Evolutionary conservation across 208 protist genomes (phyloP).

Genomic region (Leishmania tropica): DNA sequence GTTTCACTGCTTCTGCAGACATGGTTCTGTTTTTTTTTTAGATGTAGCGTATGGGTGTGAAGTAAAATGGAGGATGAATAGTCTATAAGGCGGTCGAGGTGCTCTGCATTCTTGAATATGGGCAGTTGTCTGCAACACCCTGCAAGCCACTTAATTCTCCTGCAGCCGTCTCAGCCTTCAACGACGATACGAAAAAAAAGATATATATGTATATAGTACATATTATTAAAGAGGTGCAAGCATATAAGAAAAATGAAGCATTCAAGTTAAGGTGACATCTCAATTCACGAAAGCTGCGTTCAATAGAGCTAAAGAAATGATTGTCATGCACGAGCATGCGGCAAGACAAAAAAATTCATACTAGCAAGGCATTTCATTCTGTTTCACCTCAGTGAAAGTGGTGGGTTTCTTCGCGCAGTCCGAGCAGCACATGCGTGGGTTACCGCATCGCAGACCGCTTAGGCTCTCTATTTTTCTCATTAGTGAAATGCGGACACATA

Average conservation of each 20-base stretch:
- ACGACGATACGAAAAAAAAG: neutral
- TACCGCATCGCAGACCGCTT: neutral
- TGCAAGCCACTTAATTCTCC: neutral
- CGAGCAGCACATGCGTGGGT: neutral
- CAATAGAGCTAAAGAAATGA: neutral
- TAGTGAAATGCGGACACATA: neutral
- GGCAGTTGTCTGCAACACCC: neutral
- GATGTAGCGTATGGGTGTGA: neutral
- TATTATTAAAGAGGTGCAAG: neutral
- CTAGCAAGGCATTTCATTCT: neutral
- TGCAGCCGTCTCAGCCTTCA: neutral
- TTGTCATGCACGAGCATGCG: neutral
- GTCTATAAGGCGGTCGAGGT: neutral
- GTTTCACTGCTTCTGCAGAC: conserved; percentile 69
- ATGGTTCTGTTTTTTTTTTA: conserved; percentile 21
- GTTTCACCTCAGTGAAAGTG: too few relatives aligned
- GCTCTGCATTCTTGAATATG: neutral
- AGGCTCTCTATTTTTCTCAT: neutral
- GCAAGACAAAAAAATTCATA: neutral
- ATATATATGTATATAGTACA: neutral
- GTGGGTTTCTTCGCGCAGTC: neutral
- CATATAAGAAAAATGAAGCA: neutral
- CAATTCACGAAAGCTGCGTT: neutral
- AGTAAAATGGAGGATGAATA: neutral
- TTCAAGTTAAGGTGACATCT: neutral